Conservation (phyloP, 495 filamentous ascomycete species). For the Annulohypoxylon stygium region DNA sequence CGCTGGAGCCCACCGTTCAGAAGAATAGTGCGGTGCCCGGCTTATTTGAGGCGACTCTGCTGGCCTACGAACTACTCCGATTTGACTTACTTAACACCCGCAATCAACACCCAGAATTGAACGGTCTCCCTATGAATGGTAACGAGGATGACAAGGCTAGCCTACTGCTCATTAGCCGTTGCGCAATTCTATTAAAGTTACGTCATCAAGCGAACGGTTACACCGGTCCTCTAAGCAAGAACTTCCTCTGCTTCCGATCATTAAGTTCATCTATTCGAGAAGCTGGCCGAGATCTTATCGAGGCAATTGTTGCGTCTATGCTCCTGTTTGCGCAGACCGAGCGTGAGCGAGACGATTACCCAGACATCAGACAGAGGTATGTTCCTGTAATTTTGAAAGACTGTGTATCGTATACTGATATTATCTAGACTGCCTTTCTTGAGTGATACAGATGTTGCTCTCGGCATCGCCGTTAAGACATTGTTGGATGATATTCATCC, state of each 20-base stretch:
- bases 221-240: constrained; percentile 92
- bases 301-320: constrained; percentile 81
- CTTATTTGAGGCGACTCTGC: constrained; percentile 64
- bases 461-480: constrained; percentile 91
- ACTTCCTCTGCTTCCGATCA: constrained; percentile 88
- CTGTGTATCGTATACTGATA: constrained; percentile 50
- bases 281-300: constrained; percentile 82
- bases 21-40: constrained; percentile 66
- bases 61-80: constrained; percentile 84
- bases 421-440: constrained; percentile 83
- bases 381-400: constrained; percentile 46
- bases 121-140: constrained; percentile 65
- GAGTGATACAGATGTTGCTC: constrained; percentile 82
- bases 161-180: constrained; percentile 84
- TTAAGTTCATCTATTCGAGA: constrained; percentile 82
- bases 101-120: constrained; percentile 65
- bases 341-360: constrained; percentile 76
- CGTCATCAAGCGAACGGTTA: constrained; percentile 89
- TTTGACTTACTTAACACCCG: constrained; percentile 79
- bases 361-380: constrained; percentile 78
- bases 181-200: constrained; percentile 84
- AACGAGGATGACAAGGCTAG: constrained; percentile 70
- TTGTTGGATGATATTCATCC: constrained; percentile 86
- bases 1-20: constrained; percentile 70
- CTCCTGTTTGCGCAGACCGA: constrained; percentile 82